phyloP scores from a whole-genome alignment of 2,329 filamentous ascomycete genomes.

The Nectriaceae sp. region DNA sequence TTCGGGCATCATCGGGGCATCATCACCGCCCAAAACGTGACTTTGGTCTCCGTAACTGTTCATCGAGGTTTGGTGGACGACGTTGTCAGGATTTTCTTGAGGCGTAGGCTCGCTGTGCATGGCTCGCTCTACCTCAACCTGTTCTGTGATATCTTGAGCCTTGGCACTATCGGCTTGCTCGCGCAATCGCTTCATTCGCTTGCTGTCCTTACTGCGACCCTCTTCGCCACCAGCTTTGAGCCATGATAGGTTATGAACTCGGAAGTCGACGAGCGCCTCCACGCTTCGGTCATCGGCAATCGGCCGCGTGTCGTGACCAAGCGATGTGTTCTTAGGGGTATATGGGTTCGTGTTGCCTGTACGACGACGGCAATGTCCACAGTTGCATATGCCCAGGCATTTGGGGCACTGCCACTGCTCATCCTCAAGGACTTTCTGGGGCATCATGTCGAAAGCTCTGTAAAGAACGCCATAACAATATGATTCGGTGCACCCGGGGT shows the following conservation, averaged over 20 bases:
- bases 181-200: slow-evolving; percentile 57
- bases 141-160: slow-evolving; percentile 46
- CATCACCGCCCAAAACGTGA: slow-evolving; percentile 31
- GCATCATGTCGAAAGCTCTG: slow-evolving; percentile 87
- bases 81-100: slow-evolving; percentile 6
- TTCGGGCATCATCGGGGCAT: slow-evolving; percentile 10
- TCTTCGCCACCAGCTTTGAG: slow-evolving; percentile 63
- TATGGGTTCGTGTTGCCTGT: slow-evolving; percentile 71
- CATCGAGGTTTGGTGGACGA: slow-evolving; percentile 10
- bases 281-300: slow-evolving; percentile 91
- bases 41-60: slow-evolving; percentile 35
- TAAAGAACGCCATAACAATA: slow-evolving; percentile 96
- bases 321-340: slow-evolving; percentile 79
- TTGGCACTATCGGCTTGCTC: slow-evolving; percentile 60
- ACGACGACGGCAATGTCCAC: slow-evolving; percentile 73
- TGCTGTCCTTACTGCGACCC: slow-evolving; percentile 57
- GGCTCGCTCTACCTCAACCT: slow-evolving; percentile 27
- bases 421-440: slow-evolving; percentile 77
- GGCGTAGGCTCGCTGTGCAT: slow-evolving; percentile 15
- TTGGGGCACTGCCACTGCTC: slow-evolving; percentile 86
- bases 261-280: slow-evolving; percentile 88
- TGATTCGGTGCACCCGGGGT: slow-evolving; percentile 65
- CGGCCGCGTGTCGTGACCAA: slow-evolving; percentile 88
- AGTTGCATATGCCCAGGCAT: slow-evolving; percentile 85
- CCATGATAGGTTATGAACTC: slow-evolving; percentile 85